Evolutionary conservation across 169 alveolate species (phyloP).

Genomic region (Plasmodium fragile): DNA sequence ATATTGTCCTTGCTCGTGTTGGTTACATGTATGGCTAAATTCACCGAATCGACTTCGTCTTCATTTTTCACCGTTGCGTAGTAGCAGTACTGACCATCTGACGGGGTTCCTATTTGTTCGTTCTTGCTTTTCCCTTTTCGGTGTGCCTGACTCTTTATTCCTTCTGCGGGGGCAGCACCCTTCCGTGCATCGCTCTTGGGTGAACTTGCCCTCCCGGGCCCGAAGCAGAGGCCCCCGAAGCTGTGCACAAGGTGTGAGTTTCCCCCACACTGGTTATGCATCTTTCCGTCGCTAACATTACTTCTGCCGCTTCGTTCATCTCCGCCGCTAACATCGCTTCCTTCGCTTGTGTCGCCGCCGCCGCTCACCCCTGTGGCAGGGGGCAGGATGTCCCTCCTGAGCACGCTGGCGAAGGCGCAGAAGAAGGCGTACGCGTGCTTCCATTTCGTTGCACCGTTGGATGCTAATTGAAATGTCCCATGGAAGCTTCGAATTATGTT

Average conservation of each 20-base stretch:
- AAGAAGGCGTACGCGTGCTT: not conserved
- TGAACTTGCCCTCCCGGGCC: not conserved
- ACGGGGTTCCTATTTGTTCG: not conserved
- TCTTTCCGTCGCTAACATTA: too few species aligned
- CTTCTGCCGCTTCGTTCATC: not conserved
- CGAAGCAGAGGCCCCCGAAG: not conserved
- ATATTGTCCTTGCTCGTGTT: conserved; percentile 12
- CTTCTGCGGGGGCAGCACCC: not conserved
- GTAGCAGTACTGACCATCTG: not conserved
- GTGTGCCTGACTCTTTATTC: not conserved
- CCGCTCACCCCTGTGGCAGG: not conserved
- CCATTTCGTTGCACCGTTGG: not conserved
- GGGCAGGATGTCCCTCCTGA: not conserved
- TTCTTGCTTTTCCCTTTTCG: not conserved
- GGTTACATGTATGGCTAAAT: conserved; percentile 7
- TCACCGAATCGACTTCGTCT: conserved; percentile 31
- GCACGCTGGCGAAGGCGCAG: not conserved
- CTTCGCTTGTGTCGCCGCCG: too few species aligned
- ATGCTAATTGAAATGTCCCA: not conserved
- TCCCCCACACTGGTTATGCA: not conserved
- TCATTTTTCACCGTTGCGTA: not conserved
- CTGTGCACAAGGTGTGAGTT: not conserved
- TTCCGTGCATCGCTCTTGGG: not conserved
- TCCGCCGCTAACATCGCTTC: not conserved
- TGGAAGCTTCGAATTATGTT: not conserved